These are phyloP conservation scores for Irpex sp. DNA, from an alignment of 1,284 basidiomycete species.

Conservation along the genomic window DNA sequence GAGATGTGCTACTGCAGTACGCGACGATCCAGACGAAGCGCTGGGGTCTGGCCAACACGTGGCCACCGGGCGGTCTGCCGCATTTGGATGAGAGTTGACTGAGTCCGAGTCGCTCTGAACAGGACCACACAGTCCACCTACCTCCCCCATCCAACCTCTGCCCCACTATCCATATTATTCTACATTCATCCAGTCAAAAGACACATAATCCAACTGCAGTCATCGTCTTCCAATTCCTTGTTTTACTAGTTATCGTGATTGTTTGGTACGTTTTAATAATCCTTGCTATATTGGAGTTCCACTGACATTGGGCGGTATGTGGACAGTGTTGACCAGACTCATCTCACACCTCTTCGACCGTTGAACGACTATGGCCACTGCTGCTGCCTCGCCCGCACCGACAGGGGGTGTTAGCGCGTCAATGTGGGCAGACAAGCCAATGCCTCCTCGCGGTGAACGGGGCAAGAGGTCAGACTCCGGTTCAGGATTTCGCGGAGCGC, in stretches of 20 bases:
- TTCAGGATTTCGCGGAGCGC: constrained; percentile 38
- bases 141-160: background rate
- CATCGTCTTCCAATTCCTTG: background rate
- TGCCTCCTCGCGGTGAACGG: constrained; percentile 36
- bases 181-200: background rate
- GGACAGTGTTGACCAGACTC: background rate
- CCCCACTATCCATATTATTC: background rate
- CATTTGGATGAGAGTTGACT: background rate
- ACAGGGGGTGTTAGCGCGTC: constrained; percentile 19
- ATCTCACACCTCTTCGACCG: no score
- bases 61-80: background rate
- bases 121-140: background rate
- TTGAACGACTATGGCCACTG: constrained; percentile 15
- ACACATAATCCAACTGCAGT: background rate
- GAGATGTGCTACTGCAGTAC: constrained; percentile 4
- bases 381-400: constrained; percentile 16
- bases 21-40: background rate
- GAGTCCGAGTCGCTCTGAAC: background rate
- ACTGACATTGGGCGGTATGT: background rate
- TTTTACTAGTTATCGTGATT: background rate
- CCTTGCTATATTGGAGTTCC: background rate
- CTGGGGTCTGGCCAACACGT: background rate
- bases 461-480: constrained; percentile 38
- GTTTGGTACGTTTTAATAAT: background rate
- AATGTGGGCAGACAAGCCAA: constrained; percentile 22